Evolutionary conservation across 495 filamentous ascomycete species (phyloP).

Genomic region (Bathelium albidoporum): DNA sequence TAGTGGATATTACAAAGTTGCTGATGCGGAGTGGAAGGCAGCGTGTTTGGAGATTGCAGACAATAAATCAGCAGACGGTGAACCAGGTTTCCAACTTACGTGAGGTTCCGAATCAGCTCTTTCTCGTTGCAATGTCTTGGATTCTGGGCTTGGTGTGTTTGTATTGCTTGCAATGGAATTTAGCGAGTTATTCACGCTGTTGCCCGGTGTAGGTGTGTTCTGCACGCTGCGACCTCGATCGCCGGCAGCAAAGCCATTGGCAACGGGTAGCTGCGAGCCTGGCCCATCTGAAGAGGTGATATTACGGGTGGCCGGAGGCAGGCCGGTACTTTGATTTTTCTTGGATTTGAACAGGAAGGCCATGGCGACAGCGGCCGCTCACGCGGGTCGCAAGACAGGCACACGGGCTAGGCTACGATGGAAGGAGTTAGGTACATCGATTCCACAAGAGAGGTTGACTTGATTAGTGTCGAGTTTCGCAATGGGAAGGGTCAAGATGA

Average conservation of each 20-base stretch:
- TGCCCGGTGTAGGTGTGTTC: constrained; percentile 50
- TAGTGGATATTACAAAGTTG: too few species aligned
- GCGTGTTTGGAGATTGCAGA: background rate
- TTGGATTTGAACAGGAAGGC: constrained; percentile 62
- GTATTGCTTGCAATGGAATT: constrained; percentile 40
- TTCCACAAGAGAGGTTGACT: background rate
- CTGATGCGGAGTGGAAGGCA: background rate
- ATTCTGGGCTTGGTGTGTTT: constrained; percentile 41
- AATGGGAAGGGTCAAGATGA: background rate
- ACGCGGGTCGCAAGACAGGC: constrained; percentile 3
- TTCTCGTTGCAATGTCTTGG: constrained; percentile 37
- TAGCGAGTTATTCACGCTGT: constrained; percentile 55
- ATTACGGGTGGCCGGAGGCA: constrained; percentile 46
- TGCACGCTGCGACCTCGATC: constrained; percentile 21
- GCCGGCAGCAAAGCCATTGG: constrained; percentile 20
- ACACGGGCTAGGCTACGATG: background rate
- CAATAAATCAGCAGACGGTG: constrained; percentile 4
- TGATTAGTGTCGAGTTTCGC: background rate
- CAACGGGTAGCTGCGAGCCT: constrained; percentile 25
- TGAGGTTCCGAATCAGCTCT: constrained; percentile 29
- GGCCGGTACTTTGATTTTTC: constrained; percentile 46
- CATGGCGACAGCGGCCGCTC: constrained; percentile 38
- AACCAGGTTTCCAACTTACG: constrained; percentile 16
- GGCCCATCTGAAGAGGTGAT: constrained; percentile 31
- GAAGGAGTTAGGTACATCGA: background rate